Base-by-base conservation (phyloP, 192 early-diverging fungal genomes). In the Podila epicladia region DNA sequence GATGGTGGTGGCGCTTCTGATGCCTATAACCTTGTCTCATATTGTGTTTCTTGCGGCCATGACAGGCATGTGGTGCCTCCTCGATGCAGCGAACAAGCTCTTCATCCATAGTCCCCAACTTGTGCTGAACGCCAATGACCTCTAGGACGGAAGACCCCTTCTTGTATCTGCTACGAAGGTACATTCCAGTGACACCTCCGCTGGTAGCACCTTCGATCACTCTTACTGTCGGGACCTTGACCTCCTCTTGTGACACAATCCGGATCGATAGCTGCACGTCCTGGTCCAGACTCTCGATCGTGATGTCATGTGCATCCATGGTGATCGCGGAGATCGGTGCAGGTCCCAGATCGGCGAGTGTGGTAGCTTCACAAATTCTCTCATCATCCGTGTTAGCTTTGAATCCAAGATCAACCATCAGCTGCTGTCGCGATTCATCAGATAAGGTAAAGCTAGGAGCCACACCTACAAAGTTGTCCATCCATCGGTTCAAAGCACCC, bases 231-330 rank as follows among this genome's bases (percentile, higher is more conserved):
- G 64, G 64, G 22, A 48, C 17, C 5, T 48, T 9, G 13, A 65
- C 48, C 24, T 24, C 38, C 26, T 48, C 48, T 3, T 9, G 0
- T 29, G 64, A 31, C 41, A 48, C 19, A 5, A 65, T 26, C 26
- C 48, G 22, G 28, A 65, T 22, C 1, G 64, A 65, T 49, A 65
- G 28, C 4, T 31, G 45, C 11, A 65, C 45, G 5, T 50, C 48
- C n/a, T 38, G n/a, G 13, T 29, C 48, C 15, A 49, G 15, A 5
- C 41, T 49, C 45, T 50, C 48, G 11, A 65, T 24, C 13, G 29
- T 19, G 17, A 65, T 65, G 26, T 65, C 64, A 13, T 65, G 64
- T 6, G 22, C 28, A 22, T 65, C 48, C n/a, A 65, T 35, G 15
- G 38, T 45, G n/a, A 65, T 50, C 17, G 19, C 22, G 1, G 53